phyloP scores from a whole-genome alignment of 106 monocot species.

The Posidonia australis region DNA sequence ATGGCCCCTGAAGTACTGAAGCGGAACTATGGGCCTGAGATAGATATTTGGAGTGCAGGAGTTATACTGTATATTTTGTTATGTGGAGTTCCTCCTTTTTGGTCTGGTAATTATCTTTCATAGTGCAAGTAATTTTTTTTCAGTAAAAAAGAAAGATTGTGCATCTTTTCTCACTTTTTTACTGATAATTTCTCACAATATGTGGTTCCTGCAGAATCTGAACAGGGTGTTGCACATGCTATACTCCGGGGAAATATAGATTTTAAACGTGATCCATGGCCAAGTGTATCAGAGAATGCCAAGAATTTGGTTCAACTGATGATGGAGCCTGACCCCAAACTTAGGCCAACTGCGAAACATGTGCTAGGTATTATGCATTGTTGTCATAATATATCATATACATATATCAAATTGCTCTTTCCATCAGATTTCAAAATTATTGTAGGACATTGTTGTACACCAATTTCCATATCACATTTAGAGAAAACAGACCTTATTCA shows the following conservation, averaged over 20 bases:
- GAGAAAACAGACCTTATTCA: too few species aligned
- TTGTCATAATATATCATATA: too few species aligned
- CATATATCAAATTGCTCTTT: too few species aligned
- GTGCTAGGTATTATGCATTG: slow-evolving; percentile 57
- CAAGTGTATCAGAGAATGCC: slow-evolving; percentile 81
- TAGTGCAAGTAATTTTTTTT: background rate
- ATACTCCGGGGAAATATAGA: slow-evolving; percentile 86
- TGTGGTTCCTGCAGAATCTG: slow-evolving; percentile 49
- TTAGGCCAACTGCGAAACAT: slow-evolving; percentile 75
- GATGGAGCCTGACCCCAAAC: slow-evolving; percentile 82
- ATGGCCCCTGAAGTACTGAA: slow-evolving; percentile 77
- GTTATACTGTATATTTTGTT: slow-evolving; percentile 68
- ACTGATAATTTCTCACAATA: too few species aligned
- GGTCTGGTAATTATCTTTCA: slow-evolving; percentile 37
- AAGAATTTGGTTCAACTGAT: slow-evolving; percentile 73
- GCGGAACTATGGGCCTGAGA: slow-evolving; percentile 71
- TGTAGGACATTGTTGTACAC: too few species aligned
- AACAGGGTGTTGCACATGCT: slow-evolving; percentile 96
- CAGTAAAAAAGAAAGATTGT: background rate
- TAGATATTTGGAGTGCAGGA: slow-evolving; percentile 79
- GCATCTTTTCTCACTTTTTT: background rate
- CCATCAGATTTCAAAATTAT: too few species aligned
- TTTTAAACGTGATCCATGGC: slow-evolving; percentile 98
- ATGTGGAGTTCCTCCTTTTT: slow-evolving; percentile 71
- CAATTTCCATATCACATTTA: too few species aligned